These are phyloP conservation scores for Vinca minor DNA, from an alignment of 257 asterid species.

Conservation along the genomic window DNA sequence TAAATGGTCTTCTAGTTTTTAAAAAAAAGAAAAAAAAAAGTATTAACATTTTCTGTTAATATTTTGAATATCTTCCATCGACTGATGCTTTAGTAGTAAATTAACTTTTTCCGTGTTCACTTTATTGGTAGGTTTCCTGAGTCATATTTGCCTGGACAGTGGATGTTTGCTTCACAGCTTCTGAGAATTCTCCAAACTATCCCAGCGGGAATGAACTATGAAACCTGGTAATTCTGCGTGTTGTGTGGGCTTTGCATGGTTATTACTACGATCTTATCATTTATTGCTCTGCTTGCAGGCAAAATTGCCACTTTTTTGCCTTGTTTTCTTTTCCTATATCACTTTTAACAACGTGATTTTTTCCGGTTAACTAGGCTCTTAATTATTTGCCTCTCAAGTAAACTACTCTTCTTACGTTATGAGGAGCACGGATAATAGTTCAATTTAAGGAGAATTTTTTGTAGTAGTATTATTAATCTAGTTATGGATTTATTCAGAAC, in stretches of 20 bases:
- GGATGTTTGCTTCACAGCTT: slow-evolving; percentile 57
- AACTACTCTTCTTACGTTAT: background rate
- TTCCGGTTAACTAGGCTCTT: background rate
- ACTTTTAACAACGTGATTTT: background rate
- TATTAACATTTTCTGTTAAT: no score
- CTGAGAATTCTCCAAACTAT: slow-evolving; percentile 50
- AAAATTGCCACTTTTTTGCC: background rate
- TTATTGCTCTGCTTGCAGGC: background rate
- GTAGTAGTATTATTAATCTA: background rate
- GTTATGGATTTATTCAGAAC: background rate
- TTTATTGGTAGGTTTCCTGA: slow-evolving; percentile 9
- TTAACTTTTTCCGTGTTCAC: background rate
- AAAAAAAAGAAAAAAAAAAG: no score
- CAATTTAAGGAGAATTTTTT: background rate
- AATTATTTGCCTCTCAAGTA: background rate
- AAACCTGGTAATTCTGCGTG: slow-evolving; percentile 37
- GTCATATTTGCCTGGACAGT: slow-evolving; percentile 20
- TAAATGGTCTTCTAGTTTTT: no score
- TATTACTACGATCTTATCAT: background rate
- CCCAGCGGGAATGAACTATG: slow-evolving; percentile 38
- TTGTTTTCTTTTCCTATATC: background rate
- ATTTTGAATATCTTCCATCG: background rate
- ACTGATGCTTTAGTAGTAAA: background rate
- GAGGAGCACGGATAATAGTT: background rate
- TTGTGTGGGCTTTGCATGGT: background rate